phyloP scores from a whole-genome alignment of 179 eudicot genomes.

The Carnegiea gigantea region DNA sequence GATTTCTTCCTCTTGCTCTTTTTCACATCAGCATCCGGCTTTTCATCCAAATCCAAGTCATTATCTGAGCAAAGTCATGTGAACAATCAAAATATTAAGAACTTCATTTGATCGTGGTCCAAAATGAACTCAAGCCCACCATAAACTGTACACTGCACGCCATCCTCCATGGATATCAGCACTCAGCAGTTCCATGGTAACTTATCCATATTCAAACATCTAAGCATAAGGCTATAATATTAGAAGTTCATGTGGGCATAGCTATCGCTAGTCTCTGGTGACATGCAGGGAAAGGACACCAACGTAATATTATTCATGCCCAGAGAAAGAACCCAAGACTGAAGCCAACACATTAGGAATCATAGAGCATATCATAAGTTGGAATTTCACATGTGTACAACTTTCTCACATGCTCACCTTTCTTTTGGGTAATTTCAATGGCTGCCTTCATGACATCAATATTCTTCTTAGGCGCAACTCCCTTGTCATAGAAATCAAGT shows the following conservation, averaged over 20 bases:
- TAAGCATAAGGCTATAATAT: background rate
- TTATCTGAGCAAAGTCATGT: background rate
- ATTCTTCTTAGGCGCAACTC: constrained; percentile 95
- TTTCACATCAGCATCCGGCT: constrained; percentile 35
- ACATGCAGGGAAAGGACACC: background rate
- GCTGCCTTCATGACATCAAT: constrained; percentile 93
- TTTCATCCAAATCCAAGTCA: constrained; percentile 30
- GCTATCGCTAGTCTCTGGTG: background rate
- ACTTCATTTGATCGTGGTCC: background rate
- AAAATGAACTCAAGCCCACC: too few species aligned
- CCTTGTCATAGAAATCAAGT: constrained; percentile 95
- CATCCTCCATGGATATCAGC: too few species aligned
- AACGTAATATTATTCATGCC: background rate
- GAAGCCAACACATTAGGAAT: background rate
- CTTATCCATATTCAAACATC: background rate
- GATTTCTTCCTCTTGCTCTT: constrained; percentile 78
- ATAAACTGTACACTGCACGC: too few species aligned
- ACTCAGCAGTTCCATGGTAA: too few species aligned
- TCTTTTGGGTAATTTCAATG: constrained; percentile 44
- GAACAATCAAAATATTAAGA: background rate
- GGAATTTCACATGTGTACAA: background rate
- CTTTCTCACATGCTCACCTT: constrained; percentile 39
- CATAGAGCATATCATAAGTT: background rate
- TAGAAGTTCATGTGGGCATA: background rate
- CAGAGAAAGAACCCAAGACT: background rate